Evolutionary conservation across 139 green algal species (phyloP).

Genomic region (Astrephomene gubernaculifera): DNA sequence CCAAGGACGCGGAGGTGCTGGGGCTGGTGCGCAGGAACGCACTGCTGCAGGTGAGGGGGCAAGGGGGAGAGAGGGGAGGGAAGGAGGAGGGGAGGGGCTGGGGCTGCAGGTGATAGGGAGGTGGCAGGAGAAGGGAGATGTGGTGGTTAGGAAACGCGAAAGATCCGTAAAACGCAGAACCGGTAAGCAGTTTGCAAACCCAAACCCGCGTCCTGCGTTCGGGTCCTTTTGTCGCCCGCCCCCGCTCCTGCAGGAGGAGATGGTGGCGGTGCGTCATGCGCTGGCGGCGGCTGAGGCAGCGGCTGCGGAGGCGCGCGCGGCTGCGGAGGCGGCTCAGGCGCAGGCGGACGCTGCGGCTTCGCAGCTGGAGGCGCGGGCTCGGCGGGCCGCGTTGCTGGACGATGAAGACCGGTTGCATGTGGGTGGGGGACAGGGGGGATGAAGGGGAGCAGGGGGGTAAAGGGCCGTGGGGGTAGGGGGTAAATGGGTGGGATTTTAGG

Average conservation of each 20-base stretch:
- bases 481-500: no score
- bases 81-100: neutral
- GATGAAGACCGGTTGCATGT: constrained; percentile 22
- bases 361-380: constrained; percentile 35
- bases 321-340: neutral
- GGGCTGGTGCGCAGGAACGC: constrained; percentile 37
- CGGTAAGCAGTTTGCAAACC: no score
- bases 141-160: no score
- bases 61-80: neutral
- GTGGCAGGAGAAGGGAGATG: neutral
- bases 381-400: constrained; percentile 34
- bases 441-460: no score
- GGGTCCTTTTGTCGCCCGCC: neutral
- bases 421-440: neutral
- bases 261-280: neutral
- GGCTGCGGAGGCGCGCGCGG: neutral
- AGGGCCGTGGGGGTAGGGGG: no score
- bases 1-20: constrained; percentile 62
- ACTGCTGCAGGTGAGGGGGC: constrained; percentile 14
- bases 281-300: constrained; percentile 19
- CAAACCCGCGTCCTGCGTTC: no score
- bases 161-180: no score
- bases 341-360: constrained; percentile 25
- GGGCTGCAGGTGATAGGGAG: neutral
- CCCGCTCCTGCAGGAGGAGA: constrained; percentile 24